A percentile compares a stretch with the other conserved stretches of the same genome.
phyloP scores from a whole-genome alignment of 495 filamentous ascomycete species.

The Delitschia confertaspora region DNA sequence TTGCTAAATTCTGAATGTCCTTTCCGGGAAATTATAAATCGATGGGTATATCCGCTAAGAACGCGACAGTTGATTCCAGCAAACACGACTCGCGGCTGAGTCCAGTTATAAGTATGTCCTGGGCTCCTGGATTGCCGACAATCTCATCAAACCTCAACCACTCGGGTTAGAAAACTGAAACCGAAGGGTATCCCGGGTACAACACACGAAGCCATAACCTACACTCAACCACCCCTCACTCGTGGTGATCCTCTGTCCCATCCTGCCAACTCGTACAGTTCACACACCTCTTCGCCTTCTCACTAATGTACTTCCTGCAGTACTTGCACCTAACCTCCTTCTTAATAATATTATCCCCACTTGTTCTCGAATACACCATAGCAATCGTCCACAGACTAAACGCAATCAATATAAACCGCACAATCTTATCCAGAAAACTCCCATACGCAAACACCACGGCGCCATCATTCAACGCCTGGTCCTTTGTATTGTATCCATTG shows the following conservation, averaged over 20 bases:
- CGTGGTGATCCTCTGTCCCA: constrained; percentile 52
- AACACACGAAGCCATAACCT: neutral
- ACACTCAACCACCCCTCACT: neutral
- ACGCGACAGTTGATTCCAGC: too few relatives aligned
- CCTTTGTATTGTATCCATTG: constrained; percentile 55
- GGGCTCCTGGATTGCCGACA: too few relatives aligned
- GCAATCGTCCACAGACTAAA: constrained; percentile 57
- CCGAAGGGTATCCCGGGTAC: too few relatives aligned
- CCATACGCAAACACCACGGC: constrained; percentile 34
- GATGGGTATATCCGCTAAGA: too few relatives aligned
- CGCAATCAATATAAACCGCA: constrained; percentile 60
- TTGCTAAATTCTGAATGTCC: too few relatives aligned
- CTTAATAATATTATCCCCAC: constrained; percentile 61
- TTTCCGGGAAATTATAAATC: too few relatives aligned
- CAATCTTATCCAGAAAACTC: constrained; percentile 54
- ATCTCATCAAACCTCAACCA: too few relatives aligned
- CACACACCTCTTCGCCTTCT: constrained; percentile 57
- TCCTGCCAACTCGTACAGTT: constrained; percentile 73
- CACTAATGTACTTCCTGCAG: constrained; percentile 58
- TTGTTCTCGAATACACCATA: constrained; percentile 52
- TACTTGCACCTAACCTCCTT: constrained; percentile 61
- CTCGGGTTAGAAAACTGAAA: too few relatives aligned
- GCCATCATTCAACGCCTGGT: constrained; percentile 59
- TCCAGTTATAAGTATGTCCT: too few relatives aligned
- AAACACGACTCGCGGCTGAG: too few relatives aligned